Evolutionary conservation across 805 yeast species (phyloP).

Genomic region (Saturnispora dispora): DNA sequence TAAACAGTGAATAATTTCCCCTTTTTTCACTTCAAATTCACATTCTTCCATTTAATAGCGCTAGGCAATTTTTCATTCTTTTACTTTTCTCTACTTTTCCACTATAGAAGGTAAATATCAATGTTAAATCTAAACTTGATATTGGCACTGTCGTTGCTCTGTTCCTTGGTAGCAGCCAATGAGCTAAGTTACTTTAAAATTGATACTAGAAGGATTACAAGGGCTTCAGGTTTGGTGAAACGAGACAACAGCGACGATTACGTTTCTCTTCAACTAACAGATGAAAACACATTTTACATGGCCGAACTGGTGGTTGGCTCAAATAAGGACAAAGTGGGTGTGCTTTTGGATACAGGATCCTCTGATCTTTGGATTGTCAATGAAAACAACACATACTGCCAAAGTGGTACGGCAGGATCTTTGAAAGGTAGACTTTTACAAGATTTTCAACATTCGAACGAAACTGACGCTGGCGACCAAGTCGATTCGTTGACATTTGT

Average conservation of each 20-base stretch:
- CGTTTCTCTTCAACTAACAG: conserved; percentile 28
- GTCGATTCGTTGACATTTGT: background rate
- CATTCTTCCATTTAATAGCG: background rate
- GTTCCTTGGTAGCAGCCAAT: background rate
- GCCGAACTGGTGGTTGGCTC: conserved; percentile 47
- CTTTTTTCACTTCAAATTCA: background rate
- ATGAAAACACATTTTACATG: conserved; percentile 36
- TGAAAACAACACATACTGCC: conserved; percentile 39
- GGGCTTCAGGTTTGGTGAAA: conserved; percentile 16
- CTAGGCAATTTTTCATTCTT: background rate
- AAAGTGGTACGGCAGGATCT: conserved; percentile 12
- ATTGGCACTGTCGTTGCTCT: background rate
- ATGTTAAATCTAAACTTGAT: background rate
- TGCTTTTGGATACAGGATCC: conserved; percentile 69
- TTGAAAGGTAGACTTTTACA: background rate
- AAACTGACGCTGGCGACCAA: conserved; percentile 1
- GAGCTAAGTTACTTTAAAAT: conserved; percentile 14
- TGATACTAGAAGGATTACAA: conserved; percentile 13
- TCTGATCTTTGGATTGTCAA: conserved; percentile 62
- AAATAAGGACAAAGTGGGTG: conserved; percentile 42
- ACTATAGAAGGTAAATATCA: background rate
- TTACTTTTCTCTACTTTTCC: background rate
- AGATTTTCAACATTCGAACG: background rate
- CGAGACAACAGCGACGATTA: conserved; percentile 18
- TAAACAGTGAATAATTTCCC: background rate